Evolutionary conservation across 2,329 filamentous ascomycete species (phyloP).

Genomic region (Colletotrichum neosansevieriae): DNA sequence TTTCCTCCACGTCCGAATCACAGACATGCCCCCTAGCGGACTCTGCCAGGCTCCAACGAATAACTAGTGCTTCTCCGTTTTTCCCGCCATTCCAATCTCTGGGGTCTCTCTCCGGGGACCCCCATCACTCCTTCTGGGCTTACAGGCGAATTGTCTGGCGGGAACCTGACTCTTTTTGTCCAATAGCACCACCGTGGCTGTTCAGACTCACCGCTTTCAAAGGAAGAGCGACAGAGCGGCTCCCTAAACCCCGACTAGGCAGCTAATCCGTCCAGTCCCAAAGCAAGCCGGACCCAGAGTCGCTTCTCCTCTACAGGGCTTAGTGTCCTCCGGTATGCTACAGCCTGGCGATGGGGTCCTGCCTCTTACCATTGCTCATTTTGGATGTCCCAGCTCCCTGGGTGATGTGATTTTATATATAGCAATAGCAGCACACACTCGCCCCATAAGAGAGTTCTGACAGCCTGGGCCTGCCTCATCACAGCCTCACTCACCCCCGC

Average conservation of each 20-base stretch:
- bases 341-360: slow-evolving; percentile 26
- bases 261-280: slow-evolving; percentile 2
- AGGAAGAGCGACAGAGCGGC: slow-evolving; percentile 17
- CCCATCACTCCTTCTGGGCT: slow-evolving; percentile 18
- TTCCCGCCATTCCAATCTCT: slow-evolving; percentile 19
- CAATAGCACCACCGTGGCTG: slow-evolving; percentile 35
- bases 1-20: slow-evolving; percentile 25
- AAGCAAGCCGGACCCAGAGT: slow-evolving; percentile 18
- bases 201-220: slow-evolving; percentile 35
- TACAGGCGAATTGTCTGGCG: slow-evolving; percentile 19
- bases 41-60: slow-evolving; percentile 26
- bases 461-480: slow-evolving; percentile 25
- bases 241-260: slow-evolving; percentile 11
- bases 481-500: slow-evolving; percentile 37
- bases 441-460: slow-evolving; percentile 24
- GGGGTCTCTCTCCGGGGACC: slow-evolving; percentile 9
- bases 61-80: slow-evolving; percentile 7
- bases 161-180: slow-evolving; percentile 18
- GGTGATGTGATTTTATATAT: slow-evolving; percentile 38
- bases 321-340: slow-evolving; percentile 28
- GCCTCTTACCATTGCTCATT: slow-evolving; percentile 11
- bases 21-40: slow-evolving; percentile 8
- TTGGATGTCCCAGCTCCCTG: slow-evolving; percentile 25
- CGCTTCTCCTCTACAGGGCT: slow-evolving; percentile 13
- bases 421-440: slow-evolving; percentile 25